Evolutionary conservation across 2,329 filamentous ascomycete species (phyloP), one percentile per base, ranked within the genome.

Genomic region (Colletotrichum caudatum): DNA sequence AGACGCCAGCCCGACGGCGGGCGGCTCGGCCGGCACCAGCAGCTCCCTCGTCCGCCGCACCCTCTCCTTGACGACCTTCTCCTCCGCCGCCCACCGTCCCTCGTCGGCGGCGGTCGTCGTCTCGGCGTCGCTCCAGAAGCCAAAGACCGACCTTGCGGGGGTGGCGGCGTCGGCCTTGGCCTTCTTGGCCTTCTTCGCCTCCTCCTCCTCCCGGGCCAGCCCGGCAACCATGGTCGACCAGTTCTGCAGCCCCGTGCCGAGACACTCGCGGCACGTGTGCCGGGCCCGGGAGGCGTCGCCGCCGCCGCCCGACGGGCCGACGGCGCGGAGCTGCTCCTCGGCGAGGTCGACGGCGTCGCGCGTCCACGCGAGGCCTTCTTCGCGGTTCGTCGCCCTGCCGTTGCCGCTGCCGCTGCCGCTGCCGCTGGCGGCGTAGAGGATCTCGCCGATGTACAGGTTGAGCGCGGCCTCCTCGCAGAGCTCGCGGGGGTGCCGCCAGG

Each of bases 401-500:
- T 7, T 11, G 35, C 35, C 11, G 35, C 1, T 2, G 35, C 35
- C 35, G 5, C 5, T 37, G 35, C 35, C 9, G 35, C 11, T 14
- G 37, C 37, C 37, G 5, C 88, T 87, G 5, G 88, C 88, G 0
- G 93, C 89, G 80, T 93, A 98, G 41, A 98, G 87, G 63, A 98
- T 97, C 82, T 98, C 95, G 70, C 95, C 95, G 74, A 98, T 95
- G 81, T 97, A 96, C 33, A 94, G 88, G 85, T 94, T 94, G 18
- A 98, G 82, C 0, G 90, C 94, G 3, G 94, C 94, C 81, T 98
- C 95, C 75, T 96, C 92, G 80, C 95, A 98, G 48, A 88, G 87
- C 74, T 93, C 90, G 37, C 87, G 84, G 12, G 89, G 78, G 66
- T 88, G 89, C 58, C 93, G 91, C 68, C 86, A 82, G 0, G 95